Evolutionary conservation across 805 yeast genomes (phyloP).

Genomic region (Kazachstania africana): DNA sequence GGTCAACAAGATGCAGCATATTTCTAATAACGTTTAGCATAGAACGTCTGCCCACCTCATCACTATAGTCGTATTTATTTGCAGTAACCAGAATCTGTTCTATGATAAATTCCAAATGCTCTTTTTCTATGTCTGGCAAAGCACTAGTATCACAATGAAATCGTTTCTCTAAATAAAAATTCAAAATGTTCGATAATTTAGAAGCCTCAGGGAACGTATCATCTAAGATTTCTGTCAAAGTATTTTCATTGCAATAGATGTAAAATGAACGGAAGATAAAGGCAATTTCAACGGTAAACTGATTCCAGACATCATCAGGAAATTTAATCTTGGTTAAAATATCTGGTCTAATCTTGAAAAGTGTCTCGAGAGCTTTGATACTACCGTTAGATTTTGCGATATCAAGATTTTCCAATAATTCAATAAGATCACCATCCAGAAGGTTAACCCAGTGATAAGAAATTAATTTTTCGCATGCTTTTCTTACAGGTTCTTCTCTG

Average conservation of each 20-base stretch:
- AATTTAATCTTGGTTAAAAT: slow-evolving; percentile 47
- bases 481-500: slow-evolving; percentile 61
- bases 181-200: slow-evolving; percentile 48
- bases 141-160: slow-evolving; percentile 7
- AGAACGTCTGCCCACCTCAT: slow-evolving; percentile 79
- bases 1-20: slow-evolving; percentile 44
- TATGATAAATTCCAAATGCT: slow-evolving; percentile 59
- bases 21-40: slow-evolving; percentile 51
- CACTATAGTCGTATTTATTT: slow-evolving; percentile 69
- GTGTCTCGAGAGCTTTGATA: slow-evolving; percentile 48
- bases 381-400: slow-evolving; percentile 61
- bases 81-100: slow-evolving; percentile 62
- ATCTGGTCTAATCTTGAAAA: slow-evolving; percentile 55
- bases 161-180: slow-evolving; percentile 44
- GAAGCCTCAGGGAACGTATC: slow-evolving; percentile 70
- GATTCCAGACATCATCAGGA: slow-evolving; percentile 55
- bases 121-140: slow-evolving; percentile 28
- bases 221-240: slow-evolving; percentile 46
- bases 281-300: slow-evolving; percentile 62
- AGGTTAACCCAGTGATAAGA: slow-evolving; percentile 60
- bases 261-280: slow-evolving; percentile 60
- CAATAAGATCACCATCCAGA: slow-evolving; percentile 58
- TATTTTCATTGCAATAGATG: slow-evolving; percentile 47
- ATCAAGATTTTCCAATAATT: slow-evolving; percentile 58
- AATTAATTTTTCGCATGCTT: slow-evolving; percentile 63